Percentiles rank a stretch among this genome's conserved stretches.
phyloP scores from a whole-genome alignment of 805 yeast species.

The Yueomyces sp. region DNA sequence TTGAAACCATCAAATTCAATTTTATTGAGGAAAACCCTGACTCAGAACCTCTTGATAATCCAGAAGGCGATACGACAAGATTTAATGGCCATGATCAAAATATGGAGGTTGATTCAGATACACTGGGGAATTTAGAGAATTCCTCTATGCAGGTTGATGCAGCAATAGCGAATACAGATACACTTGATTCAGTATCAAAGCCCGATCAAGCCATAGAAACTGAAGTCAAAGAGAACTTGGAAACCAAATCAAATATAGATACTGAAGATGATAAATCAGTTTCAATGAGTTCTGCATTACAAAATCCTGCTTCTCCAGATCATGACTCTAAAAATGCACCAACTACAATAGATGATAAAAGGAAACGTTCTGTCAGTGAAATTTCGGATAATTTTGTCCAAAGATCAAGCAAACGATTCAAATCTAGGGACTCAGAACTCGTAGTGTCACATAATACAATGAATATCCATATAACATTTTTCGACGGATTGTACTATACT shows the following conservation, averaged over 20 bases:
- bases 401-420: slow-evolving; percentile 29
- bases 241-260: not conserved
- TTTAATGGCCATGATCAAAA: not conserved
- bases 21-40: not conserved
- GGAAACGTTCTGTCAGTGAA: slow-evolving; percentile 8
- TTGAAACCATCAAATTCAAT: slow-evolving; percentile 29
- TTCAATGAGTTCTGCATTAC: not conserved
- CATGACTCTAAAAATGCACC: slow-evolving; percentile 4
- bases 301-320: slow-evolving; percentile 4
- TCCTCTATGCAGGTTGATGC: not conserved
- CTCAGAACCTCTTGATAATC: not conserved
- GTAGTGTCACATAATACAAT: not conserved
- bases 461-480: slow-evolving; percentile 8
- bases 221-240: not conserved
- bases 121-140: not conserved
- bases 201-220: not conserved
- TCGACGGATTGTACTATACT: slow-evolving; percentile 7
- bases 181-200: not conserved
- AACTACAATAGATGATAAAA: slow-evolving; percentile 3
- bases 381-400: slow-evolving; percentile 17
- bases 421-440: slow-evolving; percentile 10
- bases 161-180: not conserved
- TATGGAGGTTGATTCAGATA: not conserved
- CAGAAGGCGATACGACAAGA: not conserved
- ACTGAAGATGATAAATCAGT: slow-evolving; percentile 9